Percentiles rank a stretch among this genome's conserved stretches.
Conservation (phyloP, 192 early-diverging fungal species). For the Geranomyces michiganensis region DNA sequence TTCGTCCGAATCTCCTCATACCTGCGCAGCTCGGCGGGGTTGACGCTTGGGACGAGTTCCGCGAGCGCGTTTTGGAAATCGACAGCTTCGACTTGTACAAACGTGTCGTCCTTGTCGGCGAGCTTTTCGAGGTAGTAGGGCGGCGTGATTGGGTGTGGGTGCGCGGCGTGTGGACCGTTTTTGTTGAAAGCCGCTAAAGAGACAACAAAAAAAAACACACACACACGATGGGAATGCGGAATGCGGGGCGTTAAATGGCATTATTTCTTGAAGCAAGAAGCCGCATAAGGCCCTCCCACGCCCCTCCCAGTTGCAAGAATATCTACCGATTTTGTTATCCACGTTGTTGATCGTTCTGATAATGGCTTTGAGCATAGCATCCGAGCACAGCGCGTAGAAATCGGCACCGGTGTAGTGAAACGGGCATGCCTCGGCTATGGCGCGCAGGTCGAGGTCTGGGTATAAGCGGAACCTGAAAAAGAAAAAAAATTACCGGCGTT, state of each 20-base stretch:
- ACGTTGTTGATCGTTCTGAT: conserved; percentile 78
- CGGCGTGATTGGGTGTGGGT: conserved; percentile 71
- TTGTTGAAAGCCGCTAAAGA: conserved; percentile 40
- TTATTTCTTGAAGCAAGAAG: too few species aligned
- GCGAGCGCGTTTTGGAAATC: conserved; percentile 85
- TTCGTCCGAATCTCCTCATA: conserved; percentile 80
- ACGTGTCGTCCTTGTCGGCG: conserved; percentile 65
- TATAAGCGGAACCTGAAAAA: conserved; percentile 71
- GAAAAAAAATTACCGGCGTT: too few species aligned
- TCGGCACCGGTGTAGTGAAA: conserved; percentile 97
- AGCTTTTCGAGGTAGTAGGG: conserved; percentile 91
- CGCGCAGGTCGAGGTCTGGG: conserved; percentile 72
- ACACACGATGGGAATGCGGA: not conserved
- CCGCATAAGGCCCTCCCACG: too few species aligned
- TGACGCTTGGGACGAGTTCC: conserved; percentile 89
- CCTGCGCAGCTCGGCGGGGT: conserved; percentile 80
- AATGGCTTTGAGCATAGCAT: conserved; percentile 97
- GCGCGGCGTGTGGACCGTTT: conserved; percentile 12
- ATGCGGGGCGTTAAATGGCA: not conserved
- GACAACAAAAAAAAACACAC: too few species aligned
- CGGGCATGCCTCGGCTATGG: conserved; percentile 83
- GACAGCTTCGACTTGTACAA: conserved; percentile 73
- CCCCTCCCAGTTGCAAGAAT: not conserved
- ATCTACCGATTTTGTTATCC: conserved; percentile 56
- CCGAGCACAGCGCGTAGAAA: conserved; percentile 97